These are phyloP conservation scores for Hericium rajendrae DNA, from an alignment of 768 basidiomycete genomes.

Conservation along the genomic window DNA sequence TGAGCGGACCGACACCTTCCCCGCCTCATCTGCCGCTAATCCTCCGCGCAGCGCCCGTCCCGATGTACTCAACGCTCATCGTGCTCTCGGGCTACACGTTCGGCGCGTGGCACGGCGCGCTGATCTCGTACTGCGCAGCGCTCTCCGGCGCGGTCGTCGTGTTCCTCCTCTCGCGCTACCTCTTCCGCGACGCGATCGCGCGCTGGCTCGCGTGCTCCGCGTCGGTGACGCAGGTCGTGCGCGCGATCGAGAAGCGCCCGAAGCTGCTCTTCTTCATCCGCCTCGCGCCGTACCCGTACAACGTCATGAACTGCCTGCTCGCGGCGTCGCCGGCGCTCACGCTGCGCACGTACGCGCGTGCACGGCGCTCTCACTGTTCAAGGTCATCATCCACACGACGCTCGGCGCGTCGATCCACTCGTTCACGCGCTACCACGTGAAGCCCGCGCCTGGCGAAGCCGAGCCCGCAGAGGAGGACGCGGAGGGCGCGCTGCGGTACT, in stretches of 20 bases:
- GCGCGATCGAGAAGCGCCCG: conserved; percentile 81
- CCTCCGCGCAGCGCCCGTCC: conserved; percentile 59
- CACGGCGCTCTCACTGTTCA: conserved; percentile 79
- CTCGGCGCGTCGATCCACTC: conserved; percentile 80
- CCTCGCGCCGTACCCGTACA: conserved; percentile 86
- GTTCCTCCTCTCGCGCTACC: conserved; percentile 67
- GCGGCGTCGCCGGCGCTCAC: conserved; percentile 80
- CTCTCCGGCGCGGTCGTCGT: conserved; percentile 78
- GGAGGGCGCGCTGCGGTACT: conserved; percentile 17
- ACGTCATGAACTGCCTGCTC: conserved; percentile 91
- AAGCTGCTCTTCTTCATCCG: conserved; percentile 86
- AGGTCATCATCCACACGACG: conserved; percentile 84
- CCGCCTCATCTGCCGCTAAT: conserved; percentile 5
- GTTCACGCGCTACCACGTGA: conserved; percentile 57
- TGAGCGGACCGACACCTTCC: conserved; percentile 29
- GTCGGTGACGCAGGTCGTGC: conserved; percentile 71
- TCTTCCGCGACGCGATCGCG: conserved; percentile 61
- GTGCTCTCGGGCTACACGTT: conserved; percentile 88
- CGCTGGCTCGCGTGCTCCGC: conserved; percentile 62
- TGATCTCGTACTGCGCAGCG: conserved; percentile 82
- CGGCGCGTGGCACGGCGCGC: conserved; percentile 73
- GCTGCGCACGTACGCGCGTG: conserved; percentile 70
- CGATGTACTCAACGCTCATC: conserved; percentile 89
- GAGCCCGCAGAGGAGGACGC: conserved; percentile 10
- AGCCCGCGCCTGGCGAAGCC: conserved; percentile 10